Percentiles rank a stretch among this genome's conserved stretches.
These are phyloP conservation scores for Sabuloglossum arenarium DNA, from an alignment of 495 filamentous ascomycete genomes.

Conservation along the genomic window DNA sequence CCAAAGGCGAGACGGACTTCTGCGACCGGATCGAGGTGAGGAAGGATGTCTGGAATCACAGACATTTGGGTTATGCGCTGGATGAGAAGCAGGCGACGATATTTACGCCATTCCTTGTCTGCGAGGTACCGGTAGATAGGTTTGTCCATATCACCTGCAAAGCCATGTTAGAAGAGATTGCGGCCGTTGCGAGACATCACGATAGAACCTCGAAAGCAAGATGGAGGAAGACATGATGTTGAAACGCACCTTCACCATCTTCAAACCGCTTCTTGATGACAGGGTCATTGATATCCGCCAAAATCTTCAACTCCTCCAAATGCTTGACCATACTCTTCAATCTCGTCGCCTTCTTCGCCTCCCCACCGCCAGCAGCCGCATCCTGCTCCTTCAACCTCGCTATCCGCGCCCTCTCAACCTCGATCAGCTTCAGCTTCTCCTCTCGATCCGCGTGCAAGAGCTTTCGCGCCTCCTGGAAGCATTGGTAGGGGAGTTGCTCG, in stretches of 20 bases:
- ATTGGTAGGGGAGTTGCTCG: slow-evolving; percentile 83
- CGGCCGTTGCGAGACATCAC: not conserved
- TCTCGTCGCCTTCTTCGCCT: slow-evolving; percentile 37
- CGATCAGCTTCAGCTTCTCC: slow-evolving; percentile 49
- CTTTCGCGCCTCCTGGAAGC: slow-evolving; percentile 87
- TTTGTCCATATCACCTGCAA: slow-evolving; percentile 76
- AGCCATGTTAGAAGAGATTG: not conserved
- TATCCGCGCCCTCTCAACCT: slow-evolving; percentile 27
- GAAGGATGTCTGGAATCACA: slow-evolving; percentile 84
- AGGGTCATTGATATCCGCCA: slow-evolving; percentile 91
- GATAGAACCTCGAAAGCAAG: not conserved
- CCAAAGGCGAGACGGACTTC: slow-evolving; percentile 67
- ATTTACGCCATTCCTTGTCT: slow-evolving; percentile 67
- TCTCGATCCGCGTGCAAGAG: slow-evolving; percentile 58
- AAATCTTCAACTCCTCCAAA: slow-evolving; percentile 65
- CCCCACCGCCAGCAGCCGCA: slow-evolving; percentile 35
- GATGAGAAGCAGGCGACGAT: slow-evolving; percentile 49
- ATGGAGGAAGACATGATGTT: not conserved
- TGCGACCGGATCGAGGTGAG: slow-evolving; percentile 53
- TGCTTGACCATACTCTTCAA: slow-evolving; percentile 49
- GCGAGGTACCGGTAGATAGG: slow-evolving; percentile 89
- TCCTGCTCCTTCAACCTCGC: slow-evolving; percentile 35
- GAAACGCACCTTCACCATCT: slow-evolving; percentile 56
- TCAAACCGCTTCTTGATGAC: slow-evolving; percentile 87
- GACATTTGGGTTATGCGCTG: slow-evolving; percentile 81